Evolutionary conservation across 2,329 filamentous ascomycete species (phyloP), one percentile per base, ranked within the genome.

Genomic region (Ceratocystis diversiconidia): DNA sequence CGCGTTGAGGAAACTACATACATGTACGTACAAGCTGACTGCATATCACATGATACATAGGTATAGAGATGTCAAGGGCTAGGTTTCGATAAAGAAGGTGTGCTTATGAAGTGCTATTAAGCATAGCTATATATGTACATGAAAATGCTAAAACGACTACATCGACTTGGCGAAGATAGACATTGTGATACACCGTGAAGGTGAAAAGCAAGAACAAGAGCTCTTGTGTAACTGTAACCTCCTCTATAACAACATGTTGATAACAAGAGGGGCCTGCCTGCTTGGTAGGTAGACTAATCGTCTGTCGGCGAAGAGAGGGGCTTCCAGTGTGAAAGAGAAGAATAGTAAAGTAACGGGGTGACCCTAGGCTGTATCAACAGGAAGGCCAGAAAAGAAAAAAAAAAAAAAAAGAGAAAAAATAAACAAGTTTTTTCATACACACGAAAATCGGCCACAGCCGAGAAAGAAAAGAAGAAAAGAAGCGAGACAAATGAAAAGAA

Each of bases 351-450:
- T 8, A 57, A 68, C 32, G 65, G 62, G 64, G 67, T 61, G 69
- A 66, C 64, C 57, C 59, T 57, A 66, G 57, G 66, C 68, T 69
- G 67, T 66, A 67, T 57, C 65, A 55, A 66, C 28, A 67, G 43
- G 36, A 64, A 52, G 62, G 50, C 61, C 50, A 22, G 46, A 69
- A 66, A 64, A 67, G 60, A 61, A 55, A 41, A 43, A 62, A 3
- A 63, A 65, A 46, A 32, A 46, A 46, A 61, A 25, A 25, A 43
- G 1, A 22, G 50, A 44, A 63, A 22, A 19, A 62, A 15, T 1
- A 25, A 46, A 50, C 36, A 41, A 41, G 36, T 4, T 41, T 41
- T 41, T 41, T 41, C 36, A 15, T 15, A 41, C 36, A 41, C 36
- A 41, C 36, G 36, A 3, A 12, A 15, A 15, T 41, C 36, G 36